phyloP scores from a whole-genome alignment of 148 eudicot genomes.

The Amaranthus cruentus region DNA sequence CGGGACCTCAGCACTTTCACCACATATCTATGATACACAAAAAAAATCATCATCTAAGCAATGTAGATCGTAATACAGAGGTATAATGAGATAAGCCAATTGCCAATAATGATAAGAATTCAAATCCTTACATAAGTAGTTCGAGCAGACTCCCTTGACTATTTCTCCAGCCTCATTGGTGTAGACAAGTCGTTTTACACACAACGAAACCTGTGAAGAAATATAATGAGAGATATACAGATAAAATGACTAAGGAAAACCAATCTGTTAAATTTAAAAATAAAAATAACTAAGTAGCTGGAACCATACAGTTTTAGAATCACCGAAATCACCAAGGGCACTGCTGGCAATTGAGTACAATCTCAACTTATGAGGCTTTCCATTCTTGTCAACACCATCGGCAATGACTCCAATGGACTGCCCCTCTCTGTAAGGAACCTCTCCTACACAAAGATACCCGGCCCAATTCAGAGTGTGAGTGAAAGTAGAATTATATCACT shows the following conservation, averaged over 20 bases:
- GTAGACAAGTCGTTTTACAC: constrained; percentile 97
- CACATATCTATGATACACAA: background rate
- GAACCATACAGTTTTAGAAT: constrained; percentile 81
- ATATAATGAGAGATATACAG: background rate
- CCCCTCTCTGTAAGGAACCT: constrained; percentile 94
- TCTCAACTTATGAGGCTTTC: constrained; percentile 97
- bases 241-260: background rate
- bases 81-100: background rate
- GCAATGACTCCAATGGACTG: constrained; percentile 95
- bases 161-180: constrained; percentile 84
- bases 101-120: background rate
- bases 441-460: constrained; percentile 45
- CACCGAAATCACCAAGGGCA: constrained; percentile 96
- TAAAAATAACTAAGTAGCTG: background rate
- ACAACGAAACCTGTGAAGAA: constrained; percentile 70
- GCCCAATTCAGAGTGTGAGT: background rate
- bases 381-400: constrained; percentile 91
- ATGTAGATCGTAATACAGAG: background rate
- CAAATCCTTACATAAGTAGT: constrained; percentile 76
- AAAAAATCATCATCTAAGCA: background rate
- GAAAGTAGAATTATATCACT: background rate
- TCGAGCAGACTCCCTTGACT: constrained; percentile 99
- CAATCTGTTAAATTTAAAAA: background rate
- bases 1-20: background rate
- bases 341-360: constrained; percentile 99